These are phyloP conservation scores for Termitomyces sp. DNA, from an alignment of 768 basidiomycete species.

Conservation along the genomic window DNA sequence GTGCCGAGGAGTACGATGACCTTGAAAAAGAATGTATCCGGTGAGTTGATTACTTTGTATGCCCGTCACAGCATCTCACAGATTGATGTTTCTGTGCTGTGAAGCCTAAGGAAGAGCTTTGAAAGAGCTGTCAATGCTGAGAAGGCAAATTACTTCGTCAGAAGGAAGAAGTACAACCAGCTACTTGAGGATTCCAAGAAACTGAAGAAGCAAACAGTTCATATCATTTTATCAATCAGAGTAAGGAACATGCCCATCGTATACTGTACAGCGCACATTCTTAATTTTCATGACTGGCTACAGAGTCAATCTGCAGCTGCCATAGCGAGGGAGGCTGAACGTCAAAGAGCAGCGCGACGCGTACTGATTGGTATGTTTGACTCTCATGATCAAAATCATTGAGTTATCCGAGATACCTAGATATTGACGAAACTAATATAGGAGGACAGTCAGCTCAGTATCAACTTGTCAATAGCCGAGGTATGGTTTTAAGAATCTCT, in stretches of 20 bases:
- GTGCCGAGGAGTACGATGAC: background rate
- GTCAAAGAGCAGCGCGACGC: background rate
- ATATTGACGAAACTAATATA: background rate
- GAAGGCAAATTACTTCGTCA: background rate
- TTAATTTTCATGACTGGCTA: background rate
- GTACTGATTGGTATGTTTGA: background rate
- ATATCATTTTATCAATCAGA: background rate
- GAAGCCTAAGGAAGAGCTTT: background rate
- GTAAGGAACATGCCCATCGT: background rate
- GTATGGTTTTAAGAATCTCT: background rate
- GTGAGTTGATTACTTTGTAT: background rate
- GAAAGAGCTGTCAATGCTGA: background rate
- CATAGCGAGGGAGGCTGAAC: background rate
- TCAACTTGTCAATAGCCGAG: background rate
- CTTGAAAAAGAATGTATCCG: background rate
- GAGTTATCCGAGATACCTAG: too few species aligned
- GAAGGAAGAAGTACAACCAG: background rate
- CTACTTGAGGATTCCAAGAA: background rate
- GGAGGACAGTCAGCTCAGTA: background rate
- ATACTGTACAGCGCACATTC: too few species aligned
- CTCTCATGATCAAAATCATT: background rate
- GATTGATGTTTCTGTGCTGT: background rate
- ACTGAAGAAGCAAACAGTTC: background rate
- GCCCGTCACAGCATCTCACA: background rate
- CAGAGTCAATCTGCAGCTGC: background rate